These are phyloP conservation scores for Flaveria trinervia DNA, from an alignment of 129 eudicot genomes.

Conservation along the genomic window DNA sequence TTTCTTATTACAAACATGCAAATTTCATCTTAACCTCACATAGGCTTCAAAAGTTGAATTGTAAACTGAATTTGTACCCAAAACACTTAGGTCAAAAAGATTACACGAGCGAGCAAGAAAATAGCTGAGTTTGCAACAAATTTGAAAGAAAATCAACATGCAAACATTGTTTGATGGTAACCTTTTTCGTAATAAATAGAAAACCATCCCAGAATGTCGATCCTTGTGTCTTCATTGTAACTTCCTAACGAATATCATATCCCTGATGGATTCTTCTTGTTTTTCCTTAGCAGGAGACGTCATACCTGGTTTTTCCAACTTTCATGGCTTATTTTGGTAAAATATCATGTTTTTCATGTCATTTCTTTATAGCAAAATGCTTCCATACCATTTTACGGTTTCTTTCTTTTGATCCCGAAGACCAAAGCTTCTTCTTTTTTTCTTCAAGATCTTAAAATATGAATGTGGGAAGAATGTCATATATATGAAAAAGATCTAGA, in stretches of 20 bases:
- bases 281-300: neutral
- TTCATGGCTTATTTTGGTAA: constrained; percentile 9
- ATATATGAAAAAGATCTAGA: constrained; percentile 17
- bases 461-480: constrained; percentile 28
- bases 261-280: too few relatives aligned
- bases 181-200: neutral
- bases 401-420: neutral
- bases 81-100: constrained; percentile 2
- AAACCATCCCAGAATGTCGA: neutral
- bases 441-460: constrained; percentile 25
- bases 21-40: neutral
- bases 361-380: constrained; percentile 31
- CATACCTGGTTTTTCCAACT: neutral
- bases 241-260: neutral
- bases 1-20: neutral
- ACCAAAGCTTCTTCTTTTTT: constrained; percentile 22
- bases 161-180: neutral
- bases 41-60: neutral
- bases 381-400: constrained; percentile 10
- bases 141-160: constrained; percentile 7
- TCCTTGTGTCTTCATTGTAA: constrained; percentile 1
- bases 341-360: constrained; percentile 8
- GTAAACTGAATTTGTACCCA: neutral
- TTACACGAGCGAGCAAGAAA: neutral
- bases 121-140: constrained; percentile 20